phyloP scores from a whole-genome alignment of 164 flowering plant genomes.

The Stephania yunnanensis region DNA sequence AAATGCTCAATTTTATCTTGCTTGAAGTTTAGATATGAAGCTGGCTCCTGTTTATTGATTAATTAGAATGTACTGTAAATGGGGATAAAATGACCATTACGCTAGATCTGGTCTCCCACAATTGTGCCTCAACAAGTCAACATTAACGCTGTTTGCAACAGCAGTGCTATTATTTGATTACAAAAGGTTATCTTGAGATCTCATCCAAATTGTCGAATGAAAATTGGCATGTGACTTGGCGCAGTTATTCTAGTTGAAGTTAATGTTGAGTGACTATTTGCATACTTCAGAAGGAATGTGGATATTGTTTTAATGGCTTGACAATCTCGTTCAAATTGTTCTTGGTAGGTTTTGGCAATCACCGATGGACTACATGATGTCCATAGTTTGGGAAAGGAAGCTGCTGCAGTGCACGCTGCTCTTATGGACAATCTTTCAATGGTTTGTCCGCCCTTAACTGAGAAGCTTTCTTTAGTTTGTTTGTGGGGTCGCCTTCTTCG shows the following conservation, averaged over 20 bases:
- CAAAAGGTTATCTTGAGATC: not conserved
- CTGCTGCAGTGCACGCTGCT: slow-evolving; percentile 65
- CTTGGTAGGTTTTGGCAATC: slow-evolving; percentile 78
- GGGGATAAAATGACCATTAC: not conserved
- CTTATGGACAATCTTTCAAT: slow-evolving; percentile 75
- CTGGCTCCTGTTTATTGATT: too few relatives aligned
- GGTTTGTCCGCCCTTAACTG: slow-evolving; percentile 34
- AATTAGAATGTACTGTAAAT: not conserved
- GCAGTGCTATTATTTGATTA: not conserved
- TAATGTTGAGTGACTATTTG: not conserved
- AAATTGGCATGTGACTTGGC: not conserved
- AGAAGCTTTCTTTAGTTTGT: slow-evolving; percentile 3
- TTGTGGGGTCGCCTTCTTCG: slow-evolving; percentile 8
- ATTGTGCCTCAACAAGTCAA: not conserved
- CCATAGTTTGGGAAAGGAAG: slow-evolving; percentile 85
- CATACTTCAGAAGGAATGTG: not conserved
- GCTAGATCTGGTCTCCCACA: not conserved
- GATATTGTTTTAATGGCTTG: not conserved
- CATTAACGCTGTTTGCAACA: not conserved
- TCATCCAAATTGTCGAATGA: not conserved
- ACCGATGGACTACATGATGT: slow-evolving; percentile 88
- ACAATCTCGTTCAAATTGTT: slow-evolving; percentile 6
- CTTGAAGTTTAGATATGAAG: not conserved
- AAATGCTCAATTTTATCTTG: not conserved
- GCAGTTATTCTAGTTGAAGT: not conserved